A percentile compares a stretch with the other conserved stretches of the same genome.
Conservation (phyloP, 495 filamentous ascomycete species). For the Hypoxylon subgilvum region DNA sequence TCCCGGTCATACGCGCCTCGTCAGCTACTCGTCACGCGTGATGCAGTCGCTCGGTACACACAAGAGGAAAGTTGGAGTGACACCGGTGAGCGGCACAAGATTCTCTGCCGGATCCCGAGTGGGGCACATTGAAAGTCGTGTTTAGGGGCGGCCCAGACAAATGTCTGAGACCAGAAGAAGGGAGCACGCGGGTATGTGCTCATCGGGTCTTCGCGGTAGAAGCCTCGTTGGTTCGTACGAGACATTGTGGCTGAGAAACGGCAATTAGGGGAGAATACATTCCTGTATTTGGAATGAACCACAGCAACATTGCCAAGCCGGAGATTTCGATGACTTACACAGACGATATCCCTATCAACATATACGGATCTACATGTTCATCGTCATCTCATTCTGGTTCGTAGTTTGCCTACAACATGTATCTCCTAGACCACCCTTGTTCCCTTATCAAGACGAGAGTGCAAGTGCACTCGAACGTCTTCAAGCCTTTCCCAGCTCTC, state of each 20-base stretch:
- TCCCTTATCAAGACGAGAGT: conserved; percentile 2
- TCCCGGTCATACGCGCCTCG: conserved; percentile 13
- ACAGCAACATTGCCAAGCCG: conserved; percentile 28
- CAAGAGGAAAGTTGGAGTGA: background rate
- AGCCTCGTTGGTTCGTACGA: conserved; percentile 16
- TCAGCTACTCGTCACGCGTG: conserved; percentile 16
- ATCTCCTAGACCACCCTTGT: conserved; percentile 24
- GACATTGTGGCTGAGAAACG: conserved; percentile 25
- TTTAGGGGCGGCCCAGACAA: conserved; percentile 17
- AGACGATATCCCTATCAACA: conserved; percentile 18
- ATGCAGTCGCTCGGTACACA: conserved; percentile 1
- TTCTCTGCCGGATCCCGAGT: background rate
- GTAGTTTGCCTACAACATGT: conserved; percentile 6
- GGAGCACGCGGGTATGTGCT: conserved; percentile 16
- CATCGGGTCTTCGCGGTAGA: conserved; percentile 25
- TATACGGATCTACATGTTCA: conserved; percentile 33
- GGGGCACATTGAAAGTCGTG: conserved; percentile 3
- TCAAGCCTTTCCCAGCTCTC: background rate
- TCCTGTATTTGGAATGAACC: conserved; percentile 36
- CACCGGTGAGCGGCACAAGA: conserved; percentile 5
- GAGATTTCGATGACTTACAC: conserved; percentile 36
- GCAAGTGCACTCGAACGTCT: conserved; percentile 1
- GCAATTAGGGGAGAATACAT: conserved; percentile 14
- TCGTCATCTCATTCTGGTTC: conserved; percentile 9
- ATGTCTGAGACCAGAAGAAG: conserved; percentile 18